phyloP scores from a whole-genome alignment of 2,329 filamentous ascomycete genomes.

The Hansfordia pulvinata region DNA sequence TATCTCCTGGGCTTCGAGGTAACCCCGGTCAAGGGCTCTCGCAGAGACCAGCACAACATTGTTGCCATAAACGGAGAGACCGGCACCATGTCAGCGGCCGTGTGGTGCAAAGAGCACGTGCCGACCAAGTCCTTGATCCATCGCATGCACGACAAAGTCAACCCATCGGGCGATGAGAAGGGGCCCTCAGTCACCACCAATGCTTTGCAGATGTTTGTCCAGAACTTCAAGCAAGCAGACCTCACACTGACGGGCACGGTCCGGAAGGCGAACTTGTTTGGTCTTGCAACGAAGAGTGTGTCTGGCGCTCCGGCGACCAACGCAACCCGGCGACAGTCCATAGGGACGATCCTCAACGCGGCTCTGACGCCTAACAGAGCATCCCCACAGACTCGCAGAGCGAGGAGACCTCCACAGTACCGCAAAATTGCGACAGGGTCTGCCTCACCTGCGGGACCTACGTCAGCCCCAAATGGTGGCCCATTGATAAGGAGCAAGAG shows the following conservation, averaged over 20 bases:
- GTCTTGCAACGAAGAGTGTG: constrained; percentile 43
- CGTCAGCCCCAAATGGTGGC: constrained; percentile 64
- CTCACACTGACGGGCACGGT: constrained; percentile 81
- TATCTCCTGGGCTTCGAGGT: constrained; percentile 86
- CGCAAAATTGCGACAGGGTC: constrained; percentile 33
- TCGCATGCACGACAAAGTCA: constrained; percentile 62
- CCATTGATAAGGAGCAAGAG: constrained; percentile 37
- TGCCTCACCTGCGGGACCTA: constrained; percentile 56
- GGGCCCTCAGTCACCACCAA: constrained; percentile 42
- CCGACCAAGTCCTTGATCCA: constrained; percentile 61
- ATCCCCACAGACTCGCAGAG: constrained; percentile 11
- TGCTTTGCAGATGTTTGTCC: constrained; percentile 74
- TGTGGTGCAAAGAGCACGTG: constrained; percentile 89
- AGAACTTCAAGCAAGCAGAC: constrained; percentile 91
- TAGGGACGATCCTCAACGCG: constrained; percentile 29
- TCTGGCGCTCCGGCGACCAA: constrained; percentile 24
- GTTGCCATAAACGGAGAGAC: constrained; percentile 71
- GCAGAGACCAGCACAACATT: constrained; percentile 66
- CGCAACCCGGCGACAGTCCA: constrained; percentile 41
- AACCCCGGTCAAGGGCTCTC: constrained; percentile 75
- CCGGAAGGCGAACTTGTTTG: constrained; percentile 74
- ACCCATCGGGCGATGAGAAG: constrained; percentile 18
- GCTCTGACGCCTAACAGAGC: constrained; percentile 13
- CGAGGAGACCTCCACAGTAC: constrained; percentile 11
- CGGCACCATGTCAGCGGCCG: constrained; percentile 68